Conservation (phyloP, 305 asterid species). For the Plantago coronopus region DNA sequence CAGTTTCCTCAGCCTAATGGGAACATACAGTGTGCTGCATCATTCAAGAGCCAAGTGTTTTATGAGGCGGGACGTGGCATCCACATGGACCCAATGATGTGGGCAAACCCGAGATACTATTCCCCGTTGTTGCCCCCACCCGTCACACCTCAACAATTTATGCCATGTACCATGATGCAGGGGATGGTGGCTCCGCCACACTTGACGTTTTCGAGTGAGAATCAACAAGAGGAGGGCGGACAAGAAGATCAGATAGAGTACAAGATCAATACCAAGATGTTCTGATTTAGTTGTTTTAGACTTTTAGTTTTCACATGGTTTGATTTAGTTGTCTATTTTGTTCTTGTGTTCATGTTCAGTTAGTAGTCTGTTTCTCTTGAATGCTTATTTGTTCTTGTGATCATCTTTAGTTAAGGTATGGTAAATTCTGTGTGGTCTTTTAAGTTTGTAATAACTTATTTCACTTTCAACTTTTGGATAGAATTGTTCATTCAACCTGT, state of each 20-base stretch:
- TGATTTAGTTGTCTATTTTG: neutral
- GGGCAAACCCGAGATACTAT: neutral
- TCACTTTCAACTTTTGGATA: too few species aligned
- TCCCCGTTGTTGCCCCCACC: neutral
- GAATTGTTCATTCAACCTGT: too few species aligned
- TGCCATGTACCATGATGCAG: slow-evolving; percentile 5
- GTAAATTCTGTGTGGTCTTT: too few species aligned
- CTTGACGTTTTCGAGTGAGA: slow-evolving; percentile 1
- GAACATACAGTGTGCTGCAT: slow-evolving; percentile 3
- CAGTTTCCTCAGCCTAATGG: slow-evolving; percentile 11
- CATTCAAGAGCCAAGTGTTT: slow-evolving; percentile 1
- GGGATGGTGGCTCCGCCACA: neutral
- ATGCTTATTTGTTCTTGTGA: too few species aligned
- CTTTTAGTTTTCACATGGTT: neutral
- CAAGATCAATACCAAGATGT: neutral
- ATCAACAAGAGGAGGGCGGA: neutral
- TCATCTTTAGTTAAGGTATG: too few species aligned
- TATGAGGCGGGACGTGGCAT: slow-evolving; percentile 11
- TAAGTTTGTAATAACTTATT: too few species aligned
- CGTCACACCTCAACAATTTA: neutral
- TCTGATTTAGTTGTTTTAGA: neutral
- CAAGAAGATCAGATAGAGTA: slow-evolving; percentile 6
- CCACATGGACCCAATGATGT: slow-evolving; percentile 1
- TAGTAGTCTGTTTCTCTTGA: too few species aligned
- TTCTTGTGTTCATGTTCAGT: neutral